phyloP scores from a whole-genome alignment of 306 rosid genomes.

The Vigna radiata region DNA sequence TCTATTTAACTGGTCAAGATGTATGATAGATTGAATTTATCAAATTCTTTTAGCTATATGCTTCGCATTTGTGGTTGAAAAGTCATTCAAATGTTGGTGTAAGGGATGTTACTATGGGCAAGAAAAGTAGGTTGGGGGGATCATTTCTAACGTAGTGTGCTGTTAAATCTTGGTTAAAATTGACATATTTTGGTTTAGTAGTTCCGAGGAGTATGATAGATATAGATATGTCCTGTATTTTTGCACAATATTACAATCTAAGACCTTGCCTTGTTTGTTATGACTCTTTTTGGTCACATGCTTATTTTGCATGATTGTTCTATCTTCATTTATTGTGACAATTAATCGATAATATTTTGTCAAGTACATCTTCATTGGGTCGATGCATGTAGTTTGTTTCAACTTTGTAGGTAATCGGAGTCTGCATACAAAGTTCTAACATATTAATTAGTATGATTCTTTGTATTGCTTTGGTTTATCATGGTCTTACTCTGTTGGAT shows the following conservation, averaged over 20 bases:
- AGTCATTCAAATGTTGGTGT: too few species aligned
- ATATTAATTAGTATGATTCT: slow-evolving; percentile 35
- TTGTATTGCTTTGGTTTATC: slow-evolving; percentile 26
- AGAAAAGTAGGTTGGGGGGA: too few species aligned
- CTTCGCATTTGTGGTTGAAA: too few species aligned
- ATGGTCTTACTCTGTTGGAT: slow-evolving; percentile 25
- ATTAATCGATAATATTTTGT: slow-evolving; percentile 4
- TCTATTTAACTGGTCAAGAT: too few species aligned
- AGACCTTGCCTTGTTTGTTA: slow-evolving; percentile 39
- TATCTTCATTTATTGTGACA: slow-evolving; percentile 19
- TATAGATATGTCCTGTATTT: not conserved
- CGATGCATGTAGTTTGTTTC: slow-evolving; percentile 20
- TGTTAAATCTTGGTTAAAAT: too few species aligned
- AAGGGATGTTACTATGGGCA: too few species aligned
- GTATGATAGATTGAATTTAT: too few species aligned
- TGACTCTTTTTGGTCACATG: slow-evolving; percentile 18
- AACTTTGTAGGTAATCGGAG: slow-evolving; percentile 21
- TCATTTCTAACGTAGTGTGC: too few species aligned
- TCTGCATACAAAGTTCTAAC: not conserved
- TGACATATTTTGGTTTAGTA: too few species aligned
- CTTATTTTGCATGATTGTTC: slow-evolving; percentile 3
- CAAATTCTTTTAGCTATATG: too few species aligned
- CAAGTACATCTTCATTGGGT: not conserved
- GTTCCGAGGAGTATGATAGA: too few species aligned
- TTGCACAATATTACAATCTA: not conserved